These are phyloP conservation scores for Herpotrichia juniperi DNA, from an alignment of 2,329 filamentous ascomycete species.

Conservation along the genomic window DNA sequence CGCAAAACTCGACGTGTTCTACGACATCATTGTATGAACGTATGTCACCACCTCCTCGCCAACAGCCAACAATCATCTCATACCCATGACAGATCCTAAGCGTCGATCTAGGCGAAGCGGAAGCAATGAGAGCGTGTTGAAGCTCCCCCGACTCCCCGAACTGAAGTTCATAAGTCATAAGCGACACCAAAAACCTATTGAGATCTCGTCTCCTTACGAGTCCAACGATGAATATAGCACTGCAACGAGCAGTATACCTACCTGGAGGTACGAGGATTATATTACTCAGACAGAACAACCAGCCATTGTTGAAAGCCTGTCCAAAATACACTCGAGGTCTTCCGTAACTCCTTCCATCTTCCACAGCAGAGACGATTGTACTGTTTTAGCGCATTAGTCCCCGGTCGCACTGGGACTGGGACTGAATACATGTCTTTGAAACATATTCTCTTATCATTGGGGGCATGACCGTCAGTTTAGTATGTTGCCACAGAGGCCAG, in stretches of 20 bases:
- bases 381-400: neutral
- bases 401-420: neutral
- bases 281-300: constrained; percentile 2
- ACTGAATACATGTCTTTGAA: neutral
- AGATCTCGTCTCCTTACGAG: constrained; percentile 13
- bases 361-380: constrained; percentile 1
- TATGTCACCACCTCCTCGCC: constrained; percentile 6
- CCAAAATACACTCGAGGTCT: constrained; percentile 2
- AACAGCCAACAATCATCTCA: neutral
- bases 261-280: constrained; percentile 17
- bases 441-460: neutral
- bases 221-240: constrained; percentile 7
- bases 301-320: neutral
- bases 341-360: constrained; percentile 6
- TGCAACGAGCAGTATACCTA: constrained; percentile 9
- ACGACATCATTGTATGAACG: constrained; percentile 7
- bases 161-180: constrained; percentile 3
- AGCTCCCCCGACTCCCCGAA: constrained; percentile 1
- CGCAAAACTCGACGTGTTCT: constrained; percentile 8
- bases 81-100: neutral
- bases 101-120: neutral
- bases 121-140: neutral
- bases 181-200: constrained; percentile 3
- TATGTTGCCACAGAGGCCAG: neutral
- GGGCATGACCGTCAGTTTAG: neutral